phyloP scores from a whole-genome alignment of 176 grass and related monocot species.

The Triticum aestivum region DNA sequence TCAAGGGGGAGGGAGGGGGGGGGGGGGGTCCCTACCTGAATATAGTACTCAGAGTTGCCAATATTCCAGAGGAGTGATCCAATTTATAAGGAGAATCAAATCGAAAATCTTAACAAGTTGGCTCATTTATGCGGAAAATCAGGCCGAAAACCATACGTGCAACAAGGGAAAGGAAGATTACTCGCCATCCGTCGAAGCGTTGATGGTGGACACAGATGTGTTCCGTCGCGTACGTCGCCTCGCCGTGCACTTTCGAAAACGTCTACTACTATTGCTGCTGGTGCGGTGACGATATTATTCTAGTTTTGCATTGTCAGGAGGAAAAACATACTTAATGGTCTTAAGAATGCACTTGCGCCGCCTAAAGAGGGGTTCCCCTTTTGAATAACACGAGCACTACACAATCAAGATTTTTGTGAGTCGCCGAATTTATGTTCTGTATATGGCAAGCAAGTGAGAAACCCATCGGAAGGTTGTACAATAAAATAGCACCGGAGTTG shows the following conservation, averaged over 20 bases:
- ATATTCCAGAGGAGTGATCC: no score
- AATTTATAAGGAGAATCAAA: no score
- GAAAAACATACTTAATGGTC: background rate
- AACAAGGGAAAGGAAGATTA: no score
- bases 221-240: background rate
- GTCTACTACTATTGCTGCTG: background rate
- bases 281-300: background rate
- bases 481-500: no score
- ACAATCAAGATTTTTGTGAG: background rate
- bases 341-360: background rate
- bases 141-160: no score
- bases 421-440: background rate
- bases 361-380: background rate
- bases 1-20: no score
- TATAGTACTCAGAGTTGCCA: no score
- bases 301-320: background rate
- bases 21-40: no score
- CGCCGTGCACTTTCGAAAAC: background rate
- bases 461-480: background rate
- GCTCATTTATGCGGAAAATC: no score
- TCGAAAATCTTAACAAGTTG: no score
- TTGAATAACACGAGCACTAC: background rate
- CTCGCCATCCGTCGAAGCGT: no score
- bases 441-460: background rate
- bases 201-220: background rate